Percentiles rank a stretch among this genome's conserved stretches.
Evolutionary conservation across 2,329 filamentous ascomycete genomes (phyloP).

Genomic region (Alternaria infectoria): DNA sequence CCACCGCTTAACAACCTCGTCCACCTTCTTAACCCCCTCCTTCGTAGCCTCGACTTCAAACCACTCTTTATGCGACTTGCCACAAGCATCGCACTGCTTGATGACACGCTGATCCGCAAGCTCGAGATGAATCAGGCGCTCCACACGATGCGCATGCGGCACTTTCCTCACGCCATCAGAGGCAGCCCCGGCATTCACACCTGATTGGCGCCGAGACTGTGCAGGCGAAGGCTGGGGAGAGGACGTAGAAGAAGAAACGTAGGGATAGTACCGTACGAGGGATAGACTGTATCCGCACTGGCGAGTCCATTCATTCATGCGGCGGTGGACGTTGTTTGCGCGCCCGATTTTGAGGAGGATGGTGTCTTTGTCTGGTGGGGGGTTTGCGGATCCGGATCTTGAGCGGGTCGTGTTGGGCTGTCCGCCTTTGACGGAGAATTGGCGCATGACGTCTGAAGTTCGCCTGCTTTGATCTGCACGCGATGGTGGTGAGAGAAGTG

Average conservation of each 20-base stretch:
- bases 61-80: slow-evolving; percentile 90
- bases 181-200: slow-evolving; percentile 21
- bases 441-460: slow-evolving; percentile 43
- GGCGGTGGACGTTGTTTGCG: slow-evolving; percentile 82
- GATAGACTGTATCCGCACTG: slow-evolving; percentile 92
- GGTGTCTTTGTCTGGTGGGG: slow-evolving; percentile 56
- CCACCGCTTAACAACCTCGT: slow-evolving; percentile 83
- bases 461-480: slow-evolving; percentile 32
- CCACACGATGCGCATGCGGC: slow-evolving; percentile 84
- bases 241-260: slow-evolving; percentile 56
- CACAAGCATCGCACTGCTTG: slow-evolving; percentile 76
- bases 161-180: slow-evolving; percentile 66
- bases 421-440: slow-evolving; percentile 36
- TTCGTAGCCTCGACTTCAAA: slow-evolving; percentile 84
- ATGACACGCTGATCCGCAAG: slow-evolving; percentile 66
- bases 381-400: neutral
- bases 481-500: slow-evolving; percentile 62
- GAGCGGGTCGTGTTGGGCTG: slow-evolving; percentile 7
- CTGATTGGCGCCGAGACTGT: slow-evolving; percentile 32
- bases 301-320: slow-evolving; percentile 89
- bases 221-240: slow-evolving; percentile 31
- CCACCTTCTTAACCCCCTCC: slow-evolving; percentile 70
- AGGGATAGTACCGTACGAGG: slow-evolving; percentile 90
- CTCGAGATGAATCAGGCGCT: slow-evolving; percentile 89
- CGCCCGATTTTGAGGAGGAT: slow-evolving; percentile 71